Evolutionary conservation across 2,329 filamentous ascomycete species (phyloP).

Genomic region (Cercospora nicotianae): DNA sequence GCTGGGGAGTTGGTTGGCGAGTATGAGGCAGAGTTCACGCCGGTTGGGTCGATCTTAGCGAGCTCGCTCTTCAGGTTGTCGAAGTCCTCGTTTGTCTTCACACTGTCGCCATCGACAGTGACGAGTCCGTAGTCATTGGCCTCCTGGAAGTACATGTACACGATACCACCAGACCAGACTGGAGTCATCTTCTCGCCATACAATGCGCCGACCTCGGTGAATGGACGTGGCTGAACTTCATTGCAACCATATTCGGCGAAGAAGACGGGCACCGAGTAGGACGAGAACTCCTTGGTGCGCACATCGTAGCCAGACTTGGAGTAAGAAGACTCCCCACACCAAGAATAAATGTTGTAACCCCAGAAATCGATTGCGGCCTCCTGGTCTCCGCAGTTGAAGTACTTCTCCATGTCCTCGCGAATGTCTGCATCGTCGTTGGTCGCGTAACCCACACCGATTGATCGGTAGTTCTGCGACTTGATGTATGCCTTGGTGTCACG

Average conservation of each 20-base stretch:
- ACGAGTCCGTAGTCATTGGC: constrained; percentile 85
- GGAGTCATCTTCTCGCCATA: constrained; percentile 77
- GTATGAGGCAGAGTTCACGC: constrained; percentile 68
- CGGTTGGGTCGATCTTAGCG: constrained; percentile 64
- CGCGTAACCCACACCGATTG: constrained; percentile 89
- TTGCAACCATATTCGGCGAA: constrained; percentile 99
- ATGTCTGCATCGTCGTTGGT: constrained; percentile 89
- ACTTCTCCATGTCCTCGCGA: constrained; percentile 77
- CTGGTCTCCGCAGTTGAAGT: constrained; percentile 85
- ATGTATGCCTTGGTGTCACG: constrained; percentile 96
- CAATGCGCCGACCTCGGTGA: constrained; percentile 80
- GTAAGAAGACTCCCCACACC: constrained; percentile 87
- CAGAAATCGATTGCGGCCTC: constrained; percentile 84
- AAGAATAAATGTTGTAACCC: constrained; percentile 99
- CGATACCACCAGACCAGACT: constrained; percentile 93
- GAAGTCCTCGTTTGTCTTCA: constrained; percentile 73
- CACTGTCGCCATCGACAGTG: constrained; percentile 58
- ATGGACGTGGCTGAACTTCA: constrained; percentile 67
- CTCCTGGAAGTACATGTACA: constrained; percentile 98
- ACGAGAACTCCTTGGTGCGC: constrained; percentile 80
- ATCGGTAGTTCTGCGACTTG: constrained; percentile 71
- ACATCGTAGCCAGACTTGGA: constrained; percentile 74
- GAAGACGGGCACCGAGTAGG: constrained; percentile 93
- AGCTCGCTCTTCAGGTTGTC: constrained; percentile 69
- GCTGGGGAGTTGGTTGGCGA: constrained; percentile 68